Conservation (phyloP, 73 alveolate species). For the Urostyla sp. region DNA sequence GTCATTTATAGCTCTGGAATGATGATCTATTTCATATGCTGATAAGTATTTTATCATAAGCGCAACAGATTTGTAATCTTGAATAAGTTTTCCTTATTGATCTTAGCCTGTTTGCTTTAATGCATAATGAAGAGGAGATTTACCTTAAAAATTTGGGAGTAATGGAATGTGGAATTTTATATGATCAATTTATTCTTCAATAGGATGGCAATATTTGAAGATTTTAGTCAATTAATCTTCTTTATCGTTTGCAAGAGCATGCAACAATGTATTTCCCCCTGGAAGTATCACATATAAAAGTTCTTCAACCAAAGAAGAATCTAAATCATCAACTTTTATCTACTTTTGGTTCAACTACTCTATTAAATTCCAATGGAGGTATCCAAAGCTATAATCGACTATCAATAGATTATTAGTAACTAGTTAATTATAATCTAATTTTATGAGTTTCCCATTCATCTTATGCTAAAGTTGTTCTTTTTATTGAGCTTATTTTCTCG, state of each 20-base stretch:
- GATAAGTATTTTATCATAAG: background rate
- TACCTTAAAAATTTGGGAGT: background rate
- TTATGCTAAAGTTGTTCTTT: too few relatives aligned
- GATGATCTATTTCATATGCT: background rate
- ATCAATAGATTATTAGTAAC: background rate
- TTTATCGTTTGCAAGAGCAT: background rate
- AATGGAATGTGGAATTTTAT: background rate
- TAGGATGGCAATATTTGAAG: background rate
- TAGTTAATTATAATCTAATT: background rate
- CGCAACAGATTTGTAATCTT: background rate
- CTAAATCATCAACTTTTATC: background rate
- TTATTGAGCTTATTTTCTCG: too few relatives aligned
- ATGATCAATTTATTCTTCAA: background rate
- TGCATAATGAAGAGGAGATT: background rate
- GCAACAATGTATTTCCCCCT: background rate
- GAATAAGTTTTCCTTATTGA: too few relatives aligned
- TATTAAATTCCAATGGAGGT: constrained; percentile 41
- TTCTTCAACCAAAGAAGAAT: background rate
- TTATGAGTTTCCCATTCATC: background rate
- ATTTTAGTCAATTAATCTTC: background rate
- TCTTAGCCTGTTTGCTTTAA: background rate
- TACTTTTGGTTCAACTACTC: background rate
- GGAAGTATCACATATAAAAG: background rate
- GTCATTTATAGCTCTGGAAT: background rate
- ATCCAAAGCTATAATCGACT: constrained; percentile 15